Percentiles rank a stretch among this genome's conserved stretches.
Evolutionary conservation across 495 filamentous ascomycete species (phyloP).

Genomic region (Penicillium coprophilum): DNA sequence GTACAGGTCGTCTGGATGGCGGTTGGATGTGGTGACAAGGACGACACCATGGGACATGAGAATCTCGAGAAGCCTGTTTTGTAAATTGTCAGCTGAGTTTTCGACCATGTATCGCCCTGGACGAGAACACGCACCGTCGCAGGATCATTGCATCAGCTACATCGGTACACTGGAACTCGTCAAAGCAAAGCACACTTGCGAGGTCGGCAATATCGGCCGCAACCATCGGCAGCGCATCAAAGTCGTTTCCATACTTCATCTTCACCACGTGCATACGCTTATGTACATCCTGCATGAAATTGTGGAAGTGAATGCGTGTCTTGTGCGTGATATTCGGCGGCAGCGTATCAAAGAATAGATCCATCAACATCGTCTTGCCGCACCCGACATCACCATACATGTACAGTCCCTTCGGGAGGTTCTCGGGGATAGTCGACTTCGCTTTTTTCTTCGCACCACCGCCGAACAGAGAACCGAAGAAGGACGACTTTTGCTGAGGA

Average conservation of each 20-base stretch:
- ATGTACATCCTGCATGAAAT: slow-evolving; percentile 99
- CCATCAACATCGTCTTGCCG: slow-evolving; percentile 99
- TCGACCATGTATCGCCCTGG: not conserved
- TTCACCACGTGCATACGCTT: slow-evolving; percentile 87
- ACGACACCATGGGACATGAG: slow-evolving; percentile 97
- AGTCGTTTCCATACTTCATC: slow-evolving; percentile 81
- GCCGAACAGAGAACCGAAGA: slow-evolving; percentile 72
- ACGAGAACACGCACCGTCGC: slow-evolving; percentile 53
- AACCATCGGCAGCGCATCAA: slow-evolving; percentile 89
- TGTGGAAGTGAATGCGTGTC: slow-evolving; percentile 97
- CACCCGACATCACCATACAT: slow-evolving; percentile 97
- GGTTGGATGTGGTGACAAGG: slow-evolving; percentile 93
- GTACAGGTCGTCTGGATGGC: slow-evolving; percentile 94
- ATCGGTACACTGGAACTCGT: slow-evolving; percentile 99
- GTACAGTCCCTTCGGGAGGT: slow-evolving; percentile 85
- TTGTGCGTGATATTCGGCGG: slow-evolving; percentile 77
- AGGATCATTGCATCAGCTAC: slow-evolving; percentile 99
- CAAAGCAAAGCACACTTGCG: slow-evolving; percentile 88
- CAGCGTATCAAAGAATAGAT: slow-evolving; percentile 94
- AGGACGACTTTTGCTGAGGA: slow-evolving; percentile 55
- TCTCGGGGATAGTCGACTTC: slow-evolving; percentile 56
- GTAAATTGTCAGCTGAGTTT: not conserved
- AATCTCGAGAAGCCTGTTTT: slow-evolving; percentile 69
- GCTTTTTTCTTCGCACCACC: slow-evolving; percentile 36
- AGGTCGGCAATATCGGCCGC: slow-evolving; percentile 87